Conservation (phyloP, 768 basidiomycete genomes). For the Agrocybe chaxingu region DNA sequence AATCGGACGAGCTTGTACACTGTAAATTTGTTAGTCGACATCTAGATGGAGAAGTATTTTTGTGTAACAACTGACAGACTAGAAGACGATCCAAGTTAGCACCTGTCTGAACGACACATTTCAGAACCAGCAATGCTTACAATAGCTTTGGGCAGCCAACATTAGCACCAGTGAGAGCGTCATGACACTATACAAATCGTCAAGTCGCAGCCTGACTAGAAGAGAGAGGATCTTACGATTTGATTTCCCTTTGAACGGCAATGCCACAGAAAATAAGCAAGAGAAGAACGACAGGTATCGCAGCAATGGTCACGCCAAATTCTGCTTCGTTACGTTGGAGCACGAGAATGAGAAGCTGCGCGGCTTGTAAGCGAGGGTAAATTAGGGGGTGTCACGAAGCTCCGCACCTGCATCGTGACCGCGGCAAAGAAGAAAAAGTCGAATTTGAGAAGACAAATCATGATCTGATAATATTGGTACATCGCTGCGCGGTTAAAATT, state of each 20-base stretch:
- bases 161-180: slow-evolving; percentile 66
- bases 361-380: not conserved
- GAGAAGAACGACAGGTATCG: slow-evolving; percentile 74
- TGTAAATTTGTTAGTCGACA: slow-evolving; percentile 21
- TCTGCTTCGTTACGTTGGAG: slow-evolving; percentile 62
- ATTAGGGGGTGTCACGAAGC: not conserved
- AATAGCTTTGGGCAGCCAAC: slow-evolving; percentile 74
- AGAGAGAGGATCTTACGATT: slow-evolving; percentile 48
- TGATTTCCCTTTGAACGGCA: slow-evolving; percentile 79
- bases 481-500: slow-evolving; percentile 49
- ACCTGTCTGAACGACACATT: not conserved
- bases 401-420: slow-evolving; percentile 79
- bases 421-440: slow-evolving; percentile 87
- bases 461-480: slow-evolving; percentile 86
- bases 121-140: slow-evolving; percentile 41
- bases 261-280: slow-evolving; percentile 63
- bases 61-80: slow-evolving; percentile 30
- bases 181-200: slow-evolving; percentile 56
- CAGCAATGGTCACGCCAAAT: slow-evolving; percentile 79
- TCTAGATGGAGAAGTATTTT: slow-evolving; percentile 14
- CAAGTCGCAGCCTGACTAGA: not conserved
- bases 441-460: slow-evolving; percentile 86
- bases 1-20: slow-evolving; percentile 87
- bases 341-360: slow-evolving; percentile 78
- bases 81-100: slow-evolving; percentile 4